These are phyloP conservation scores for Kwoniella sp. DNA, from an alignment of 768 basidiomycete species.

Conservation along the genomic window DNA sequence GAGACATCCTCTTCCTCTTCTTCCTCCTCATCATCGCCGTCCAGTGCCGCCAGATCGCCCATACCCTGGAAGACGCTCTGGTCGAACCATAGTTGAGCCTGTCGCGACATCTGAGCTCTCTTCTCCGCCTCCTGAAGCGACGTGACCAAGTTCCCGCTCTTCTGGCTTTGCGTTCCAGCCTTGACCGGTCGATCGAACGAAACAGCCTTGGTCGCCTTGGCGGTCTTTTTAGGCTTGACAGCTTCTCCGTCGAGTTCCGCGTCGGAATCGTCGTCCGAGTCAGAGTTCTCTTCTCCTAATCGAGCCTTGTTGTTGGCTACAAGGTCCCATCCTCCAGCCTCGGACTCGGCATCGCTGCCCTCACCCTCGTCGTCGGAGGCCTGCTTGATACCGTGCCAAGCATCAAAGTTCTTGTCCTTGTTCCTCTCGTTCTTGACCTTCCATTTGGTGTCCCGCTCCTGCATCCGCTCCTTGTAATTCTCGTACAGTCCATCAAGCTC, in stretches of 20 bases:
- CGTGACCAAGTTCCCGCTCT: conserved; percentile 58
- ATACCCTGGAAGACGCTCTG: conserved; percentile 81
- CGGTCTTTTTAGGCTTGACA: conserved; percentile 40
- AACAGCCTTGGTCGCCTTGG: conserved; percentile 26
- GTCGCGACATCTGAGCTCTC: conserved; percentile 56
- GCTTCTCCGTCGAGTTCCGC: conserved; percentile 50
- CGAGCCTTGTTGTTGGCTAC: conserved; percentile 47
- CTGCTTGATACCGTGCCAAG: conserved; percentile 72
- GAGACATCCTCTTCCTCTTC: conserved; percentile 57
- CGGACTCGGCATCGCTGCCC: conserved; percentile 59
- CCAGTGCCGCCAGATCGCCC: conserved; percentile 59
- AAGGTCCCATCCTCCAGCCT: conserved; percentile 58
- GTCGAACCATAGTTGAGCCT: conserved; percentile 90
- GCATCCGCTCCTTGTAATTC: conserved; percentile 75
- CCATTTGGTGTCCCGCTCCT: conserved; percentile 83
- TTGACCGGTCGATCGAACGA: conserved; percentile 20
- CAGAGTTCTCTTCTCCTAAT: conserved; percentile 44
- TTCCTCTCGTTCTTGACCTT: conserved; percentile 76
- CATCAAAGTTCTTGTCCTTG: conserved; percentile 73
- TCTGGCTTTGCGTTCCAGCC: conserved; percentile 14
- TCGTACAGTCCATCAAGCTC: conserved; percentile 88
- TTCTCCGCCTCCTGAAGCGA: conserved; percentile 58
- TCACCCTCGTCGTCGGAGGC: conserved; percentile 46
- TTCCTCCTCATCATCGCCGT: conserved; percentile 59
- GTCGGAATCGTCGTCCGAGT: conserved; percentile 59